Percentiles rank a stretch among this genome's conserved stretches.
These are phyloP conservation scores for Lactarius sanguifluus DNA, from an alignment of 768 basidiomycete species.

Conservation along the genomic window DNA sequence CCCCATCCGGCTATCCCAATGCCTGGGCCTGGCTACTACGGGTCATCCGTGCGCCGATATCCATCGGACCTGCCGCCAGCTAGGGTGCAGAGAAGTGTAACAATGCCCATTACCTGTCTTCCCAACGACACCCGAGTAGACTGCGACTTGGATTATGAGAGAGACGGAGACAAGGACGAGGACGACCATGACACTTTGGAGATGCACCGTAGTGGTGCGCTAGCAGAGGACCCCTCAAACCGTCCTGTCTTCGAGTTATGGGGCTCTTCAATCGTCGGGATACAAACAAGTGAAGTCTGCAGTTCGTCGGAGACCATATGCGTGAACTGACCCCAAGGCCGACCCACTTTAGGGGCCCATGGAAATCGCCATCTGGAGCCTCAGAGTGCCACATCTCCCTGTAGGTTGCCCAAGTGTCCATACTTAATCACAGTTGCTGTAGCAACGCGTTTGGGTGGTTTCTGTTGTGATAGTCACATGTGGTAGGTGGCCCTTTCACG, in stretches of 20 bases:
- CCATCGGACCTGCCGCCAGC: neutral
- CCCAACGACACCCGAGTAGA: too few species aligned
- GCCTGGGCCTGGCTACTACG: neutral
- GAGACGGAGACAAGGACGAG: neutral
- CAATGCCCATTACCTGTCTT: neutral
- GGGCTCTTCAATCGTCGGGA: neutral
- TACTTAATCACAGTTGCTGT: neutral
- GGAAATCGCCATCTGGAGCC: too few species aligned
- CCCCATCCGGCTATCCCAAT: neutral
- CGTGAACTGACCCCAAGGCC: neutral
- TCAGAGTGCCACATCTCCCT: neutral
- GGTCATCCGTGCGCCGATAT: neutral
- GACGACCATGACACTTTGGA: neutral
- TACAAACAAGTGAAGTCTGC: neutral
- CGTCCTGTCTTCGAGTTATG: neutral
- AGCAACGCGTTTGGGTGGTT: neutral
- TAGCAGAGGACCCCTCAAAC: neutral
- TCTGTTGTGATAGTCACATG: slow-evolving; percentile 6
- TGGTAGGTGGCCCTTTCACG: neutral
- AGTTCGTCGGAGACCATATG: neutral
- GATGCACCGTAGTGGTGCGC: neutral
- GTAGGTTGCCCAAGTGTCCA: neutral
- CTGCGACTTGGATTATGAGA: neutral
- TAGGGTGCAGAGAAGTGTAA: neutral
- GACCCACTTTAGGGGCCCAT: neutral